Evolutionary conservation across 73 alveolate species (phyloP).

Genomic region (Uronychia binucleata): DNA sequence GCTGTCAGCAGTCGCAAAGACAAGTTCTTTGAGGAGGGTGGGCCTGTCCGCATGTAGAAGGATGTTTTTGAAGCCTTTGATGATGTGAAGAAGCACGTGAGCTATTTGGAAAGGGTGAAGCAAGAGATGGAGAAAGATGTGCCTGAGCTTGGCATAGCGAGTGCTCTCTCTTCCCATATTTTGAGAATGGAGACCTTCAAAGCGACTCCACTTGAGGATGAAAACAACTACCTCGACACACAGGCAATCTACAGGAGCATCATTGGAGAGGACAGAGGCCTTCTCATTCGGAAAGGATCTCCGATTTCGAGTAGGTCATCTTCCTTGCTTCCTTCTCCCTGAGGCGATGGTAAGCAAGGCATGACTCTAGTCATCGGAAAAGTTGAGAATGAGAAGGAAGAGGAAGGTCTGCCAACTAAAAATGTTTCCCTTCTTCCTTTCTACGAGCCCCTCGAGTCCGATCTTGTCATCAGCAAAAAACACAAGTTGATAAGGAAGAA

Average conservation of each 20-base stretch:
- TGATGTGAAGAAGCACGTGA: slow-evolving; percentile 8
- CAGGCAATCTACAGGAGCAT: slow-evolving; percentile 22
- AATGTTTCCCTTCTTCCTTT: slow-evolving; percentile 23
- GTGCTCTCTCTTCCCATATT: slow-evolving; percentile 11
- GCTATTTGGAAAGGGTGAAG: slow-evolving; percentile 10
- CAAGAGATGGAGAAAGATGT: slow-evolving; percentile 9
- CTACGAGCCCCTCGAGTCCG: slow-evolving; percentile 1
- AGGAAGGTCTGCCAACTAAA: slow-evolving; percentile 1
- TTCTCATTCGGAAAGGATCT: slow-evolving; percentile 32
- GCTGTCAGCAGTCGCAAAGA: background rate
- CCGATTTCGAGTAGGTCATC: slow-evolving; percentile 12
- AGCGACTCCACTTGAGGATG: background rate
- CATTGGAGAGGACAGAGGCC: slow-evolving; percentile 8
- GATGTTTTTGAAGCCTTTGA: slow-evolving; percentile 16
- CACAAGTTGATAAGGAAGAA: slow-evolving; percentile 11
- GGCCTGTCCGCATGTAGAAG: background rate
- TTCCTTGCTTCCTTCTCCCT: slow-evolving; percentile 40
- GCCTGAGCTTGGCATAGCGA: background rate
- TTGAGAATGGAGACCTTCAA: background rate
- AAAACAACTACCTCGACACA: slow-evolving; percentile 2
- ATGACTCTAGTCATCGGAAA: background rate
- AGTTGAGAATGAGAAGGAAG: slow-evolving; percentile 4
- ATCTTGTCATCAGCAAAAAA: background rate
- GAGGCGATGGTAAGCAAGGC: slow-evolving; percentile 11
- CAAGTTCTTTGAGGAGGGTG: background rate